Evolutionary conservation across 164 flowering plant species (phyloP), one percentile per base, ranked within the genome.

Genomic region (Vitis rotundifolia): DNA sequence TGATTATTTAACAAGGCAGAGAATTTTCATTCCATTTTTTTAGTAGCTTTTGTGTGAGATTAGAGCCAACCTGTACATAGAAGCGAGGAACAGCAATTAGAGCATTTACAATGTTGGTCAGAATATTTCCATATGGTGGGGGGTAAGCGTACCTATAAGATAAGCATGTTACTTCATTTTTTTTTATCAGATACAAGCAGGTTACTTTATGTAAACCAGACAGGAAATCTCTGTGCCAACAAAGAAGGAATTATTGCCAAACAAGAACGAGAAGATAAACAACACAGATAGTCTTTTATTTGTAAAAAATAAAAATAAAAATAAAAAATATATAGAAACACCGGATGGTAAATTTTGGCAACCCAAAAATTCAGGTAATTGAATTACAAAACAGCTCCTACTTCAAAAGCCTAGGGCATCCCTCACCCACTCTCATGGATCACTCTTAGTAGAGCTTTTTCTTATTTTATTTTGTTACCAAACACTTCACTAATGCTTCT

Each of bases 21-120:
- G 7, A 8, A 54, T 15, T 73, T 62, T 14, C 15, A 55, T 15
- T 49, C 51, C 37, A 50, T 37, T 69, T 16, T 44, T 69, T 14
- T 5, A 44, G 28, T 71, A 63, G 26, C n/a, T 26, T 56, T 59
- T 44, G 31, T 22, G 58, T 31, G 47, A 69, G 31, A 56, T 51
- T 55, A 37, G 44, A 48, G 16, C 56, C 8, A 70, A 93, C 99
- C 97, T 96, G 98, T 8, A 92, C 89, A 71, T 96, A 96, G 73
- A 96, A 91, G 22, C 94, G 95, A 59, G 99, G 99, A 73, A 93
- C 98, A 65, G 98, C 98, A 71, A 96, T 93, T 63, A 96, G 98
- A 62, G 99, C 91, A 87, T 96, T 93, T 16, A 89, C 88, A 79
- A 96, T 96, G 82, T 96, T 96, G 71, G 97, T 92, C 70, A 96